These are phyloP conservation scores for Raddia distichophylla DNA, from an alignment of 176 grass and related monocot genomes.

Conservation along the genomic window DNA sequence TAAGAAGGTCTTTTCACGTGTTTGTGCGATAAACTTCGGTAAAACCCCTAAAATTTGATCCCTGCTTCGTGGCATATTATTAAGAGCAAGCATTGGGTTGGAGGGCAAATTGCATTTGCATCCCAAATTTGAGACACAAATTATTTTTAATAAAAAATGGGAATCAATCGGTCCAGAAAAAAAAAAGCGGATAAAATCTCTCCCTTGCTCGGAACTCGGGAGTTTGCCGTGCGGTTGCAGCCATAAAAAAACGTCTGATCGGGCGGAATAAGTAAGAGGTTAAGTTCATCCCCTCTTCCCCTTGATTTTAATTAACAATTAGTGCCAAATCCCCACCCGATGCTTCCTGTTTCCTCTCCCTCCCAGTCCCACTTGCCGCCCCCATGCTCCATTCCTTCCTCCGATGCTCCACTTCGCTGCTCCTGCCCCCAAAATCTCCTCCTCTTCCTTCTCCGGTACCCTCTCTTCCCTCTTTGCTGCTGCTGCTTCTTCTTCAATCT, in stretches of 20 bases:
- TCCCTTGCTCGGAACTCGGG: background rate
- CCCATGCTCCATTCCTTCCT: background rate
- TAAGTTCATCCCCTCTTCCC: background rate
- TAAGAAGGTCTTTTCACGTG: no score
- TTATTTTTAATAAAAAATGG: no score
- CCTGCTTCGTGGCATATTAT: no score
- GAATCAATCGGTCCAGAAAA: no score
- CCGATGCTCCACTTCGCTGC: background rate
- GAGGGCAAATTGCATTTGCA: no score
- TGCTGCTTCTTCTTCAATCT: background rate
- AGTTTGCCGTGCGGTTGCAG: background rate
- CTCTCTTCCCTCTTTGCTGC: background rate
- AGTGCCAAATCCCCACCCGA: background rate
- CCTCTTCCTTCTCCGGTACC: background rate
- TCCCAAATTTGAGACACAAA: no score
- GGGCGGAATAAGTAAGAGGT: background rate
- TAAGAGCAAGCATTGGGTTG: no score
- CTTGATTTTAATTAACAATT: background rate
- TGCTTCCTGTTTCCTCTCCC: background rate
- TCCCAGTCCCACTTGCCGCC: conserved; percentile 17
- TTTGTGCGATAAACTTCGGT: no score
- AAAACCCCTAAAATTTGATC: no score
- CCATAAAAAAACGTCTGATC: background rate
- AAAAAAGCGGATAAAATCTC: no score
- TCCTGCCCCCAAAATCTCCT: background rate